Percentiles rank a stretch among this genome's conserved stretches.
Evolutionary conservation across 345 rosid species (phyloP).

Genomic region (Cardamine chenopodiifolia): DNA sequence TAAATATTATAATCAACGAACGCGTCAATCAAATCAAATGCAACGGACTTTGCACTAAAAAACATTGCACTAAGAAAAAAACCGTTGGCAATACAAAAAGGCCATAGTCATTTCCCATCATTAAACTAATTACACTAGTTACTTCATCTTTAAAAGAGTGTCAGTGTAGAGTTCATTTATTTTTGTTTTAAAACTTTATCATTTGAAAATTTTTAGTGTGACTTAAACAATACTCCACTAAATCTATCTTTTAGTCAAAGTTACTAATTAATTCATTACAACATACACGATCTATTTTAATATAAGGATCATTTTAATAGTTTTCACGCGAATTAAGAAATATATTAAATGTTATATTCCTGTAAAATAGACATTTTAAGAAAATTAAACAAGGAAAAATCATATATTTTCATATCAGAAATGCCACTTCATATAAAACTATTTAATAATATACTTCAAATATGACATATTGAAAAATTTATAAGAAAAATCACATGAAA

Average conservation of each 20-base stretch:
- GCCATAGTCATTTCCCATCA: not conserved
- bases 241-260: not conserved
- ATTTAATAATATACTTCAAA: too few species aligned
- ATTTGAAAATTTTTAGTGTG: not conserved
- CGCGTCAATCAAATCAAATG: not conserved
- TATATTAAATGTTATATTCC: not conserved
- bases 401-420: too few species aligned
- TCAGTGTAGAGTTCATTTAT: not conserved
- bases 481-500: too few species aligned
- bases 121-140: slow-evolving; percentile 8
- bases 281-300: not conserved
- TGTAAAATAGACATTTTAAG: not conserved
- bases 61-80: too few species aligned
- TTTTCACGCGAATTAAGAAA: not conserved
- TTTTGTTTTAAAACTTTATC: not conserved
- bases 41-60: not conserved
- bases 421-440: too few species aligned
- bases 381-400: not conserved
- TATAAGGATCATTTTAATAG: not conserved
- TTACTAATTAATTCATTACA: not conserved
- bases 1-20: not conserved
- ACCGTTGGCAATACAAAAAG: not conserved
- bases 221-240: not conserved
- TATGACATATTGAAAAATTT: too few species aligned
- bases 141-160: not conserved